Evolutionary conservation across 2,329 filamentous ascomycete species (phyloP).

Genomic region (Penicillium griseofulvum): DNA sequence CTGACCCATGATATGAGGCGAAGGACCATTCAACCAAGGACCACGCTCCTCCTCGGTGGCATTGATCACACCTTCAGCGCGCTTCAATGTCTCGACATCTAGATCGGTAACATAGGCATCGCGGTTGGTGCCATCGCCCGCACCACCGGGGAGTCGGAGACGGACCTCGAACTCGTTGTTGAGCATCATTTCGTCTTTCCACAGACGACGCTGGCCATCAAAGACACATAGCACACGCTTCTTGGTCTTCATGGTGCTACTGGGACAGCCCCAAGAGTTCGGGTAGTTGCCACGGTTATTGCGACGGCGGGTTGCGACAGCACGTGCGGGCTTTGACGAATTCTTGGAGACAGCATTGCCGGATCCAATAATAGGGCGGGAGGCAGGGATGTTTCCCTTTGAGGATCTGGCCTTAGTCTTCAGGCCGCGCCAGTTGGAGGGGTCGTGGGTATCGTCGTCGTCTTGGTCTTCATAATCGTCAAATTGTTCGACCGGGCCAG

Average conservation of each 20-base stretch:
- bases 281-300: constrained; percentile 95
- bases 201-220: constrained; percentile 79
- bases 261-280: constrained; percentile 86
- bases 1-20: constrained; percentile 35
- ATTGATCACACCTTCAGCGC: constrained; percentile 77
- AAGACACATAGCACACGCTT: constrained; percentile 94
- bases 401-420: constrained; percentile 46
- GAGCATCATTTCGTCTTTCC: constrained; percentile 99
- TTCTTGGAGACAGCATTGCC: constrained; percentile 46
- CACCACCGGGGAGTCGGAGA: constrained; percentile 70
- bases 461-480: constrained; percentile 55
- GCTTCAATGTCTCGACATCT: constrained; percentile 82
- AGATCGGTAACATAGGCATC: constrained; percentile 87
- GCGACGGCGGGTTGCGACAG: constrained; percentile 64
- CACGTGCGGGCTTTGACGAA: constrained; percentile 58
- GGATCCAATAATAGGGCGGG: constrained; percentile 51
- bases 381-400: constrained; percentile 53
- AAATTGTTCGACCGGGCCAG: constrained; percentile 52
- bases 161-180: constrained; percentile 92
- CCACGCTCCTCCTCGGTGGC: constrained; percentile 86
- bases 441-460: constrained; percentile 54
- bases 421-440: constrained; percentile 44
- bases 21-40: constrained; percentile 59
- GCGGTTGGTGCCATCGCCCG: constrained; percentile 78
- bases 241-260: constrained; percentile 96